Base-by-base conservation (phyloP, 108 stramenopile species). In the Nitzschia sp. region DNA sequence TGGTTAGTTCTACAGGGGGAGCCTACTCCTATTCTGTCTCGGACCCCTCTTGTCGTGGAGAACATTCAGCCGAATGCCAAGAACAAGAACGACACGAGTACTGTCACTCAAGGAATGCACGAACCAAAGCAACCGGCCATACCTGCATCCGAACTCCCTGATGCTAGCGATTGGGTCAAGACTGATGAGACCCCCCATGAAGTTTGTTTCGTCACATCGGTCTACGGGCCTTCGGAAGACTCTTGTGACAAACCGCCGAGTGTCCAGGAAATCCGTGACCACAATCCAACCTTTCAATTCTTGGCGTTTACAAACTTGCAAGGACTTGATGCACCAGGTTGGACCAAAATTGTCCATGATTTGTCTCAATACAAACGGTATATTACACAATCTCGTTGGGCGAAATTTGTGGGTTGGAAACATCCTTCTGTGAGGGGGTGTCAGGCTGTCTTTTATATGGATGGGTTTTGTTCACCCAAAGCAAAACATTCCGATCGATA, bases 391-490 rank as follows among this genome's bases (percentile, higher is more conserved):
- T 60, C 57, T 37, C 37, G 74, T 24, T 75, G 67, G 66, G 43
- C 67, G 38, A 75, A 75, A 51, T 75, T 75, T 58, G 52, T 68
- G 74, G 74, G 51, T 0, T 69, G 58, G 58, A 55, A 51, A 21
- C 56, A 75, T 56, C 21, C 59, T 15, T 8, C 10, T 6, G 68
- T 75, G 7, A 19, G 57, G 6, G 41, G 20, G 22, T 75, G 74
- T 44, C 58, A 68, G 21, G 74, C 65, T 6, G 67, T 75, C 24
- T 67, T 75, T 63, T 75, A 75, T 42, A 75, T 75, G 39, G 74
- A 75, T 51, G 74, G 74, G 9, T 66, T n/a, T 55, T 68, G 65
- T 25, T 29, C 38, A 29, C 74, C 74, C 0, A 75, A 63, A 37
- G 20, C 24, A 22, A 57, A 75, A 19, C 58, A 68, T 63, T 20